Conservation (phyloP, 2,329 filamentous ascomycete genomes). For the Didymella lethalis region DNA sequence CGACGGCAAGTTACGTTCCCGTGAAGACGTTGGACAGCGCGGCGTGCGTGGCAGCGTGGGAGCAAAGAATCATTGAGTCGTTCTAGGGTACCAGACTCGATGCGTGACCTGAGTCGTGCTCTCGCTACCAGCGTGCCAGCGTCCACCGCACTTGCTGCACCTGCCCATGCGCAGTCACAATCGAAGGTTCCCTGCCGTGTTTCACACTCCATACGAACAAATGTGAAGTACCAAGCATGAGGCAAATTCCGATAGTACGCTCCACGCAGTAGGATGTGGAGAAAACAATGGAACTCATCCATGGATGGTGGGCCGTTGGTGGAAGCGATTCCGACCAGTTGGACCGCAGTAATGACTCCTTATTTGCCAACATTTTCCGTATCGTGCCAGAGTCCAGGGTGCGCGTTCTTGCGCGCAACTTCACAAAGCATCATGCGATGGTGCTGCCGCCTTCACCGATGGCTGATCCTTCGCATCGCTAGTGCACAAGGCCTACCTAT, state of each 20-base stretch:
- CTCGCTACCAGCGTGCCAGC: slow-evolving; percentile 11
- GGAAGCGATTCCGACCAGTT: slow-evolving; percentile 4
- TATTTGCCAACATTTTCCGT: background rate
- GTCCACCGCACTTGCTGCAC: slow-evolving; percentile 11
- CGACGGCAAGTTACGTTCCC: slow-evolving; percentile 11
- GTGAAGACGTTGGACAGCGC: slow-evolving; percentile 3
- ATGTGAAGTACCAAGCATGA: background rate
- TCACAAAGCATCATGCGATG: background rate
- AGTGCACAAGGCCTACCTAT: background rate
- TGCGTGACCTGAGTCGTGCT: background rate
- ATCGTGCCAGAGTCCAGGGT: slow-evolving; percentile 1
- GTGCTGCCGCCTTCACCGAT: slow-evolving; percentile 2
- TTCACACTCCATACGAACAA: slow-evolving; percentile 7
- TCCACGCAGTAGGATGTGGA: slow-evolving; percentile 1
- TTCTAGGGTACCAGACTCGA: slow-evolving; percentile 14
- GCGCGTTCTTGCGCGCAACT: background rate
- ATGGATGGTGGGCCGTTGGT: background rate
- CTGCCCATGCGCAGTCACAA: slow-evolving; percentile 13
- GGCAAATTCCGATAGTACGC: background rate
- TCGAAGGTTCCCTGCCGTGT: slow-evolving; percentile 14
- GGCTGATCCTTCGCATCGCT: background rate
- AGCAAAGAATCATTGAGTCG: slow-evolving; percentile 10
- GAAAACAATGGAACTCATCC: background rate
- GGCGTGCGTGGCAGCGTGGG: slow-evolving; percentile 5
- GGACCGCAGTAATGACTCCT: background rate